Base-by-base conservation (phyloP, 768 basidiomycete species). In the Mycena rebaudengoi region DNA sequence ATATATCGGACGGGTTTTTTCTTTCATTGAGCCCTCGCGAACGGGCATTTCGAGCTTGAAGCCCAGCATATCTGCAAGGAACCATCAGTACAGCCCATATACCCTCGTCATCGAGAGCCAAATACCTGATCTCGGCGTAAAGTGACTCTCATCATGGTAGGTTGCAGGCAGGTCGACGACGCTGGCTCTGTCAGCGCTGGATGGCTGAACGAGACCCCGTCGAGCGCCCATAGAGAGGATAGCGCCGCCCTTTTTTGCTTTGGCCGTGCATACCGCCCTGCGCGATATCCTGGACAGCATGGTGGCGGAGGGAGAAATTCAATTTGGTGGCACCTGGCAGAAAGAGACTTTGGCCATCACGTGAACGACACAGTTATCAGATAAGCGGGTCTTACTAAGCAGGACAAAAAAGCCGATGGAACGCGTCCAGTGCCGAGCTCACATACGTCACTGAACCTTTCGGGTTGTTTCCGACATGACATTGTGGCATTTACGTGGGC, bases 1-100 rank as follows among this genome's bases (percentile, higher is more conserved):
- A 77, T 99, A 99, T 67, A 99, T 98, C 18, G 98, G 96, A 29
- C 95, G 86, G 28, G 84, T 83, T 77, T 90, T 91, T 56, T 85
- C 85, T 49, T 82, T 80, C 51, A 83, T 60, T 11, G 84, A 81
- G 44, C 80, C 85, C 72, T 91, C 90, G 46, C 86, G 85, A 55
- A 75, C 82, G 35, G 88, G 86, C 50, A 84, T 78, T 69, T 88
- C 89, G 14, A 95, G 79, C 76, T 92, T 95, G 76, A 96, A 96
- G 7, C 94, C 94, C 62, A 94, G 85, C 91, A 95, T 94, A 72
- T 95, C 94, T 95, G 67, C 7, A 26, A 37, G 45, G n/a, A 40
- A 44, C 60, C 44, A 65, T 62, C 57, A 41, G 43, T 25, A 39
- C 57, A 53, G n/a, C 23, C n/a, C n/a, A n/a, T 4, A 20, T 29